Evolutionary conservation across 2,329 filamentous ascomycete genomes (phyloP), one percentile per base, ranked within the genome.

Genomic region (Mycosphaerelloides madeirae): DNA sequence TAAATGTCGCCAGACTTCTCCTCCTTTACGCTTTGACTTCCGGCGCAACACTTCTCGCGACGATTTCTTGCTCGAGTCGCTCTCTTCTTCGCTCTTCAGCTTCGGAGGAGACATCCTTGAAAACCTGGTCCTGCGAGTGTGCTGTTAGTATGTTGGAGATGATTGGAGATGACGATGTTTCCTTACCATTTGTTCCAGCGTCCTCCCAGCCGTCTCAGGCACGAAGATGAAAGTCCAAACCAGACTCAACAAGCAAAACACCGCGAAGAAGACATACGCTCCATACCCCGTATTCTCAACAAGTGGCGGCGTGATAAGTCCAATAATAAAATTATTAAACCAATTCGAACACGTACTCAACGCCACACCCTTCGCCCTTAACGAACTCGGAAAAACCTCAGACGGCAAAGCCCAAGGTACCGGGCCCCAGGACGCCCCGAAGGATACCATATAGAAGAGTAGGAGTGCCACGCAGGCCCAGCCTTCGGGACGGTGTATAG

Each of bases 301-400:
- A 25, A 65, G 41, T 0, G 59, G 60, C 12, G 63, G 62, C 0
- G 61, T 62, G 28, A 60, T 57, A 2, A 64, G 39, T 3, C 56
- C 52, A 31, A 82, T 78, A 38, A 80, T 46, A 50, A 82, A 82
- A 59, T 83, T 82, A 59, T 76, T 79, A 2, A 82, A 63, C 68
- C 83, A 86, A 64, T 58, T 58, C 1, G 40, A 45, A 34, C 49
- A 52, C 1, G 55, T 58, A 1, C 50, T 53, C 2, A 59, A 33
- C 1, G 80, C 80, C 0, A 83, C 80, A 28, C 83, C 83, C 59
- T 84, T 85, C 2, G 81, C 80, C 6, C 81, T 70, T 1, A 78
- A 65, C 0, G 71, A 73, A 25, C 22, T 25, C 1, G 79, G 79
- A 33, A 84, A 84, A n/a, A 87, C 79, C 49, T 87, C 79, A 22